A percentile compares a stretch with the other conserved stretches of the same genome.
These are phyloP conservation scores for Fusarium ambrosium DNA, from an alignment of 2,329 filamentous ascomycete genomes.

Conservation along the genomic window DNA sequence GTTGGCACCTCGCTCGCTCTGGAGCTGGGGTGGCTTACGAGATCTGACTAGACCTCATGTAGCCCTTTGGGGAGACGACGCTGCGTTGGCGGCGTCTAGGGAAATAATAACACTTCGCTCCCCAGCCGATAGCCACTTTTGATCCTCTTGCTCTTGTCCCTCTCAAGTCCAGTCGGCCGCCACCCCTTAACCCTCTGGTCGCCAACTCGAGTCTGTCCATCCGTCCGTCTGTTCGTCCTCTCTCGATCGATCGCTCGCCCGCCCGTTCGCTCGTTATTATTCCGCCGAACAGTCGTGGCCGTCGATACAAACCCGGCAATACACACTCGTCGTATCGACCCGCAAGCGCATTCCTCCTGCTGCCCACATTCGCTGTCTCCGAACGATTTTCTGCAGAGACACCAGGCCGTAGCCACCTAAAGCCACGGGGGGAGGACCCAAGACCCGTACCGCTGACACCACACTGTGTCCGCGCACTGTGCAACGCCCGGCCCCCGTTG, in stretches of 20 bases:
- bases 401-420: conserved; percentile 42
- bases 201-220: conserved; percentile 7
- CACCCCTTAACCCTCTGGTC: background rate
- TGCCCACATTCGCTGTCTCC: conserved; percentile 22
- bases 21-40: conserved; percentile 35
- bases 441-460: conserved; percentile 19
- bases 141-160: conserved; percentile 19
- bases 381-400: conserved; percentile 20
- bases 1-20: conserved; percentile 13
- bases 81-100: conserved; percentile 32
- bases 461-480: conserved; percentile 42
- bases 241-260: conserved; percentile 7
- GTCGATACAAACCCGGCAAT: conserved; percentile 6
- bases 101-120: conserved; percentile 37
- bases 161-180: background rate
- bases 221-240: conserved; percentile 2
- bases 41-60: conserved; percentile 42
- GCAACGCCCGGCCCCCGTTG: conserved; percentile 33
- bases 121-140: conserved; percentile 20
- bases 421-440: conserved; percentile 16
- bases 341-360: conserved; percentile 28
- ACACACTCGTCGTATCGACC: conserved; percentile 17
- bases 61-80: conserved; percentile 19
- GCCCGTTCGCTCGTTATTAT: background rate
- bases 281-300: conserved; percentile 7